Evolutionary conservation across 2,329 filamentous ascomycete genomes (phyloP).

Genomic region (Pezicula carpinea): DNA sequence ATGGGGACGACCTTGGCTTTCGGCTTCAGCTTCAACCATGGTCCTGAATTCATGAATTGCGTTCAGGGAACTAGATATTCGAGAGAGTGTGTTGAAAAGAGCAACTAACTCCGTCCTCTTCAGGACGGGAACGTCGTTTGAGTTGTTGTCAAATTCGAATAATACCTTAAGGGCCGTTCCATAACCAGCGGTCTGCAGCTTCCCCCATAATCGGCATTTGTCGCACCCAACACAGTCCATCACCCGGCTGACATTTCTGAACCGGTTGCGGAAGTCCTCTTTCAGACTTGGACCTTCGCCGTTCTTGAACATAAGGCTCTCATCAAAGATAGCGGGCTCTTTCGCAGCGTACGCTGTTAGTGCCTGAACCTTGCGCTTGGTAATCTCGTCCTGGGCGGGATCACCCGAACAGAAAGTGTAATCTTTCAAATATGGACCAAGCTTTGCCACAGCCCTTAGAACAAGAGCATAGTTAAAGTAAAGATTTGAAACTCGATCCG

Average conservation of each 20-base stretch:
- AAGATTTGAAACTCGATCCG: conserved; percentile 91
- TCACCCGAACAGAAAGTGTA: conserved; percentile 96
- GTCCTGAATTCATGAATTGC: conserved; percentile 68
- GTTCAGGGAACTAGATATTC: conserved; percentile 75
- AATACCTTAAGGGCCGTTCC: conserved; percentile 92
- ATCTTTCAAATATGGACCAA: conserved; percentile 70
- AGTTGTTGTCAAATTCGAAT: conserved; percentile 76
- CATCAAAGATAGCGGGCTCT: conserved; percentile 82
- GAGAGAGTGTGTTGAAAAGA: conserved; percentile 87
- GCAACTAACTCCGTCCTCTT: conserved; percentile 91
- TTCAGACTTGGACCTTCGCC: conserved; percentile 74
- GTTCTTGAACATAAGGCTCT: conserved; percentile 89
- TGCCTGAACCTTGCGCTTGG: conserved; percentile 74
- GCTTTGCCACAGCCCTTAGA: conserved; percentile 83
- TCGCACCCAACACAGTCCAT: conserved; percentile 99
- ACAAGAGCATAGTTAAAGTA: conserved; percentile 99
- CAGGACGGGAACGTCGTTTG: conserved; percentile 61
- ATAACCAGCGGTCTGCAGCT: conserved; percentile 91
- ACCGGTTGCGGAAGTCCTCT: conserved; percentile 95
- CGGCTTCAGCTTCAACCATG: conserved; percentile 40
- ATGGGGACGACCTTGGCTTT: conserved; percentile 16
- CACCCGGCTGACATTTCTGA: conserved; percentile 90
- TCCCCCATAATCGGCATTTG: conserved; percentile 97
- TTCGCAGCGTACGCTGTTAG: conserved; percentile 68
- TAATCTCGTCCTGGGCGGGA: conserved; percentile 68